phyloP scores from a whole-genome alignment of 148 eudicot genomes.

The Camellia granthamiana region DNA sequence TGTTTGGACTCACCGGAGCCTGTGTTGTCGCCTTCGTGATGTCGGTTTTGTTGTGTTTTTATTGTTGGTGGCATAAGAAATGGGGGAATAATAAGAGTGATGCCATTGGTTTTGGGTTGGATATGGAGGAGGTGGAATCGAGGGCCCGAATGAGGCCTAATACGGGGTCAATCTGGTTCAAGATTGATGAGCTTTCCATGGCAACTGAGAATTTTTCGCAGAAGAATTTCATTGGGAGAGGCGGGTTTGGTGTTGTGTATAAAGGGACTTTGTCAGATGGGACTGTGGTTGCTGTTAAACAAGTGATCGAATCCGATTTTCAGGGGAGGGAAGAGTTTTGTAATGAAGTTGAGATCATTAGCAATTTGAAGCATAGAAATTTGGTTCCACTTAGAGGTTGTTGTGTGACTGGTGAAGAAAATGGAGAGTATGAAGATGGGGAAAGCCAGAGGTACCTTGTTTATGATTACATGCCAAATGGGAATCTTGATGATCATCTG shows the following conservation, averaged over 20 bases:
- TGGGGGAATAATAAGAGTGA: constrained; percentile 28
- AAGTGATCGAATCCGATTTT: constrained; percentile 57
- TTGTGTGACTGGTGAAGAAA: constrained; percentile 50
- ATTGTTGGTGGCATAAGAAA: constrained; percentile 49
- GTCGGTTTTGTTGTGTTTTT: constrained; percentile 38
- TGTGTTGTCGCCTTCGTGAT: constrained; percentile 37
- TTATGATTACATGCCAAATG: constrained; percentile 82
- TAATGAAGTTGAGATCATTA: constrained; percentile 88
- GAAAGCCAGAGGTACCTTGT: constrained; percentile 61
- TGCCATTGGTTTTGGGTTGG: neutral
- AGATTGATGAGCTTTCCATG: constrained; percentile 51
- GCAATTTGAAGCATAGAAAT: constrained; percentile 73
- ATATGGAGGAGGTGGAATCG: constrained; percentile 35
- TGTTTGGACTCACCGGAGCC: constrained; percentile 51
- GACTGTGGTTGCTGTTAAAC: constrained; percentile 62
- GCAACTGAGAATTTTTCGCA: constrained; percentile 61
- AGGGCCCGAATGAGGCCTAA: constrained; percentile 57
- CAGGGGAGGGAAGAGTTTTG: constrained; percentile 60
- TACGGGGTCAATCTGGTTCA: constrained; percentile 69
- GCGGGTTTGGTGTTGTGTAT: constrained; percentile 72
- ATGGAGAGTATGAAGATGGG: constrained; percentile 21
- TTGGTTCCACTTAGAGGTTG: constrained; percentile 81
- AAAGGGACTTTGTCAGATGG: constrained; percentile 51
- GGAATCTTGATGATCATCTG: constrained; percentile 75
- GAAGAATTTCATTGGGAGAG: constrained; percentile 70